These are phyloP conservation scores for Priceomyces melissophilus DNA, from an alignment of 805 yeast genomes.

Conservation along the genomic window DNA sequence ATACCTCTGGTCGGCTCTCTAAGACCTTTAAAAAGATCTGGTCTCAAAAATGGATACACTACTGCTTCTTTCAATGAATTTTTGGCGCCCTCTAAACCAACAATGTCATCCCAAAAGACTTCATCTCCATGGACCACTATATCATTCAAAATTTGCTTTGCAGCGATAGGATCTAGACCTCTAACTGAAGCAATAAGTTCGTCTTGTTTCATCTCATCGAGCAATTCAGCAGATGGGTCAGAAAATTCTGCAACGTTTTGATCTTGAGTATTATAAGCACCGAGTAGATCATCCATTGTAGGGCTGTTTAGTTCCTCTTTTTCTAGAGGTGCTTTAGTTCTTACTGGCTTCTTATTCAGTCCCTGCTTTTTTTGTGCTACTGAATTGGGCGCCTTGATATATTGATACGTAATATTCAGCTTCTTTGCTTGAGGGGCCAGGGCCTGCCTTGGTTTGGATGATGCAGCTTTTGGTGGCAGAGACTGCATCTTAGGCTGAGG, in stretches of 20 bases:
- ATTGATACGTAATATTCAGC: slow-evolving; percentile 31
- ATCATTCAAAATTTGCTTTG: slow-evolving; percentile 81
- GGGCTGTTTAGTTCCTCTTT: slow-evolving; percentile 16
- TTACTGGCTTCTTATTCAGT: slow-evolving; percentile 1
- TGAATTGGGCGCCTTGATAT: slow-evolving; percentile 12
- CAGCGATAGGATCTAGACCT: slow-evolving; percentile 79
- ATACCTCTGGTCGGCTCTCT: slow-evolving; percentile 96
- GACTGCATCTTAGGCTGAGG: slow-evolving; percentile 1
- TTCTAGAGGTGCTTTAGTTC: slow-evolving; percentile 6
- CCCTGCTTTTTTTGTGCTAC: not conserved
- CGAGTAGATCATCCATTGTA: slow-evolving; percentile 21
- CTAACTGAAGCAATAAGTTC: slow-evolving; percentile 42
- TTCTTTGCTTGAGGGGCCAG: slow-evolving; percentile 14
- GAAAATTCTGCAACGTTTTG: slow-evolving; percentile 1
- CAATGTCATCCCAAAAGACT: slow-evolving; percentile 92
- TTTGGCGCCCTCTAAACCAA: slow-evolving; percentile 88
- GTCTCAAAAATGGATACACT: slow-evolving; percentile 91
- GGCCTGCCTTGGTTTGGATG: slow-evolving; percentile 2
- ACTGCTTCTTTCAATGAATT: slow-evolving; percentile 89
- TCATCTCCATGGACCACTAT: slow-evolving; percentile 88
- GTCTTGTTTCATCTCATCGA: slow-evolving; percentile 29
- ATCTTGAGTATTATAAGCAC: slow-evolving; percentile 17
- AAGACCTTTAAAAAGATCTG: slow-evolving; percentile 85
- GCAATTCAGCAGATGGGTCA: slow-evolving; percentile 6
- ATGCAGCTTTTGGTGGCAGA: slow-evolving; percentile 4